Conservation (phyloP, 2,329 filamentous ascomycete species). For the Arthrobotrys musiformis region DNA sequence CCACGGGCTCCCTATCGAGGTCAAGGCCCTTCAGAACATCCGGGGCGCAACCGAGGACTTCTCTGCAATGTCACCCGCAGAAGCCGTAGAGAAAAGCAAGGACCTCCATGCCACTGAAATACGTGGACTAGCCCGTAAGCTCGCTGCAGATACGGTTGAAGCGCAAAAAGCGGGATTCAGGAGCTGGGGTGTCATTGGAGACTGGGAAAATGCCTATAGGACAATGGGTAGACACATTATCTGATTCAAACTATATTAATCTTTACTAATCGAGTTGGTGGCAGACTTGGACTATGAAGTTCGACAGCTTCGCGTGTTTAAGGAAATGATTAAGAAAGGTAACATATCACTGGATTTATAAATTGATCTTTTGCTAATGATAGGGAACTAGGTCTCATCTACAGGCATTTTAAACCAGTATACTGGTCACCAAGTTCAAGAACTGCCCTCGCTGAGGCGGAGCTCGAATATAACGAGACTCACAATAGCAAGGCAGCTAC, state of each 20-base stretch:
- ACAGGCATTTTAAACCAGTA: conserved; percentile 81
- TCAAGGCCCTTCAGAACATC: conserved; percentile 81
- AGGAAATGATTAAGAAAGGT: conserved; percentile 74
- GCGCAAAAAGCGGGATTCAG: conserved; percentile 79
- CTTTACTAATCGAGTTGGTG: background rate
- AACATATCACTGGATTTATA: background rate
- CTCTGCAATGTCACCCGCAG: conserved; percentile 39
- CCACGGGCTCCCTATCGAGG: conserved; percentile 94
- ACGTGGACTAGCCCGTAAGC: conserved; percentile 71
- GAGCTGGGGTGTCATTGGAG: conserved; percentile 80
- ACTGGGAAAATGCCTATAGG: conserved; percentile 80
- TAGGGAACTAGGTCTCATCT: conserved; percentile 71
- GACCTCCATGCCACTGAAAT: conserved; percentile 69
- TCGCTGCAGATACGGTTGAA: conserved; percentile 76
- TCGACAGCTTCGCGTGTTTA: conserved; percentile 78
- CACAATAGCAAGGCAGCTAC: conserved; percentile 79
- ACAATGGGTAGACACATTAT: conserved; percentile 70
- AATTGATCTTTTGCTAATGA: background rate
- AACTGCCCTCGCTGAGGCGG: conserved; percentile 83
- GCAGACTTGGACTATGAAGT: conserved; percentile 76
- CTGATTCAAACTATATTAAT: background rate
- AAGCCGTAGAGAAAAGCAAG: conserved; percentile 60
- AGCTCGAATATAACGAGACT: conserved; percentile 82
- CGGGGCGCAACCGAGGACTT: conserved; percentile 58
- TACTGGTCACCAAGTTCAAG: conserved; percentile 85